These are phyloP conservation scores for Penicillium glabrum DNA, from an alignment of 2,329 filamentous ascomycete genomes.

Conservation along the genomic window DNA sequence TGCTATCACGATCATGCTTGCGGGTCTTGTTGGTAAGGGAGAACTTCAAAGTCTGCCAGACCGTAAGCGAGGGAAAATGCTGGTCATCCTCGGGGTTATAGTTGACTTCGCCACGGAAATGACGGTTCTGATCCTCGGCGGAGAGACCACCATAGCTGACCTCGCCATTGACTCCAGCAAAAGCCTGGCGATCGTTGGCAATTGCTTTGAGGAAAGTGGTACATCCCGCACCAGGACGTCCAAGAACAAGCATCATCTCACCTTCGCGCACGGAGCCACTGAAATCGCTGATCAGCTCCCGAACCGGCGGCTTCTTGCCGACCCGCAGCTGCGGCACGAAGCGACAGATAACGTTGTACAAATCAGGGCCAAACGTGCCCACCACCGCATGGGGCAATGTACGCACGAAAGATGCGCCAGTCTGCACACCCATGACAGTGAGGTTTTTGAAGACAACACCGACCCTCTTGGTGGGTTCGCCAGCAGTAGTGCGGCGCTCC, in stretches of 20 bases:
- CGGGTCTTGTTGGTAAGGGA: slow-evolving; percentile 73
- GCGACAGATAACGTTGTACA: slow-evolving; percentile 63
- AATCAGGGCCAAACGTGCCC: slow-evolving; percentile 77
- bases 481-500: slow-evolving; percentile 66
- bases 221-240: slow-evolving; percentile 72
- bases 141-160: slow-evolving; percentile 71
- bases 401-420: slow-evolving; percentile 66
- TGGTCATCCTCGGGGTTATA: slow-evolving; percentile 77
- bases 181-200: slow-evolving; percentile 67
- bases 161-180: slow-evolving; percentile 66
- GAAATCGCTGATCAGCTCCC: slow-evolving; percentile 65
- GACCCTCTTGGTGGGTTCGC: slow-evolving; percentile 70
- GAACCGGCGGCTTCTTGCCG: slow-evolving; percentile 49
- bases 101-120: slow-evolving; percentile 73
- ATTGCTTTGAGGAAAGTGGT: slow-evolving; percentile 76
- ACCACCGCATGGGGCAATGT: slow-evolving; percentile 73
- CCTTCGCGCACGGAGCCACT: slow-evolving; percentile 66
- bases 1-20: slow-evolving; percentile 62
- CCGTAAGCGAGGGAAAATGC: slow-evolving; percentile 72
- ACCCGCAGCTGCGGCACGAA: slow-evolving; percentile 55
- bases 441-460: slow-evolving; percentile 76
- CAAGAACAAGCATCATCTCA: slow-evolving; percentile 73
- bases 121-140: slow-evolving; percentile 65
- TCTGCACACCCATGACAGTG: slow-evolving; percentile 70
- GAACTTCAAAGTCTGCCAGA: slow-evolving; percentile 76